Evolutionary conservation across 306 rosid species (phyloP).

Genomic region (Styphnolobium japonicum): DNA sequence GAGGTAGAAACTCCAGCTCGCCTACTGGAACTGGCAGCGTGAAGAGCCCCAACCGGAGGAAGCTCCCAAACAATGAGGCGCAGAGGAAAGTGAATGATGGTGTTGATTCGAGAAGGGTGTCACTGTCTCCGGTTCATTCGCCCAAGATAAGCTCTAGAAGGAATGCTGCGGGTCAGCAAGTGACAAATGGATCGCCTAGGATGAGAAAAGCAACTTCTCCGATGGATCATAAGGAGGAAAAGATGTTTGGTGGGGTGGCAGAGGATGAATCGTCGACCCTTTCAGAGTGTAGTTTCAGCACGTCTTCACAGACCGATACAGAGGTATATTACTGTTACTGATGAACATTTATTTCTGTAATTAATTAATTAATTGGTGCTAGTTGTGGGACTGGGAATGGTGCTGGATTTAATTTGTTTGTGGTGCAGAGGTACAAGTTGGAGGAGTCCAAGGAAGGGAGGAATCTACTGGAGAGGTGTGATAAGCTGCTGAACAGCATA

Average conservation of each 20-base stretch:
- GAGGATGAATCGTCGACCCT: conserved; percentile 76
- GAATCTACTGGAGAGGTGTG: conserved; percentile 77
- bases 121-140: conserved; percentile 74
- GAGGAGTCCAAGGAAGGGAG: conserved; percentile 72
- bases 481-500: conserved; percentile 73
- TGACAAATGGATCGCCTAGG: conserved; percentile 56
- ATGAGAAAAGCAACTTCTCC: conserved; percentile 40
- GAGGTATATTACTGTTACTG: conserved; percentile 47
- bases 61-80: conserved; percentile 39
- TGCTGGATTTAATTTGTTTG: background rate
- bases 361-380: background rate
- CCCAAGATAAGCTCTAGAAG: conserved; percentile 52
- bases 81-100: conserved; percentile 42
- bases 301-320: conserved; percentile 62
- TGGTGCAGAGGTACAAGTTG: conserved; percentile 51
- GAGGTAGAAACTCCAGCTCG: conserved; percentile 37
- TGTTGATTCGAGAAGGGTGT: conserved; percentile 55
- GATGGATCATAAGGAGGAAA: conserved; percentile 32
- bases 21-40: conserved; percentile 40
- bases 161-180: conserved; percentile 35
- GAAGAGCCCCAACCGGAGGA: conserved; percentile 57
- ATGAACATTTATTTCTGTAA: background rate
- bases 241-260: conserved; percentile 23
- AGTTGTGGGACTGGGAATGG: background rate
- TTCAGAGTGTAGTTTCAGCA: conserved; percentile 73